Evolutionary conservation across 1,139 yeast genomes (phyloP).

Genomic region (Meyerozyma athensensis): DNA sequence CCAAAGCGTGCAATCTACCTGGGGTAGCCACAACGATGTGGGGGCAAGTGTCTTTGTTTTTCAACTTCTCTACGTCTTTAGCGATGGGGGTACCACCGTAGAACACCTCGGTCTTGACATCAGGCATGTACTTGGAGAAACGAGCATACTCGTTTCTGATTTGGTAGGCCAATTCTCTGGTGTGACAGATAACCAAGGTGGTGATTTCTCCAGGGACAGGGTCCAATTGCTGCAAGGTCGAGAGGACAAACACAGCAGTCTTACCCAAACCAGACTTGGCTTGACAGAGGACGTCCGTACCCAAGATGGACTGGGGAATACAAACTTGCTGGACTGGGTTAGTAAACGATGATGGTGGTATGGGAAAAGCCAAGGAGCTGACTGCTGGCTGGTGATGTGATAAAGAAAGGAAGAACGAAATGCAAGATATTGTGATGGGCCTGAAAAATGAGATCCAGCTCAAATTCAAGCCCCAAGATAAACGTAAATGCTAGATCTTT

Average conservation of each 20-base stretch:
- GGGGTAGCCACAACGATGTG: conserved; percentile 98
- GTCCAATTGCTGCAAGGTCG: conserved; percentile 94
- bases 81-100: conserved; percentile 92
- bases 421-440: too few relatives aligned
- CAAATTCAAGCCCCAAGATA: too few relatives aligned
- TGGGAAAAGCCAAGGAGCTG: background rate
- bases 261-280: conserved; percentile 99
- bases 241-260: conserved; percentile 95
- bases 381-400: background rate
- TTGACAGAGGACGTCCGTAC: conserved; percentile 97
- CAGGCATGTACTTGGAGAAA: conserved; percentile 98
- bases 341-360: too few relatives aligned
- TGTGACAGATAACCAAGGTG: conserved; percentile 92
- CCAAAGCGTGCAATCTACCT: conserved; percentile 93
- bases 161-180: conserved; percentile 98
- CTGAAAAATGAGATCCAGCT: too few relatives aligned
- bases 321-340: conserved; percentile 89
- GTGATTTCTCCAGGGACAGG: conserved; percentile 97
- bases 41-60: conserved; percentile 92
- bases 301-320: conserved; percentile 96
- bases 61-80: conserved; percentile 82
- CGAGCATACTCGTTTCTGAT: conserved; percentile 96
- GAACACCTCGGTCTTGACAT: conserved; percentile 92
- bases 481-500: too few relatives aligned
- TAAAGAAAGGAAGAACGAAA: background rate